Evolutionary conservation across 345 rosid genomes (phyloP), one percentile per base, ranked within the genome.

Genomic region (Lepidium didymum): DNA sequence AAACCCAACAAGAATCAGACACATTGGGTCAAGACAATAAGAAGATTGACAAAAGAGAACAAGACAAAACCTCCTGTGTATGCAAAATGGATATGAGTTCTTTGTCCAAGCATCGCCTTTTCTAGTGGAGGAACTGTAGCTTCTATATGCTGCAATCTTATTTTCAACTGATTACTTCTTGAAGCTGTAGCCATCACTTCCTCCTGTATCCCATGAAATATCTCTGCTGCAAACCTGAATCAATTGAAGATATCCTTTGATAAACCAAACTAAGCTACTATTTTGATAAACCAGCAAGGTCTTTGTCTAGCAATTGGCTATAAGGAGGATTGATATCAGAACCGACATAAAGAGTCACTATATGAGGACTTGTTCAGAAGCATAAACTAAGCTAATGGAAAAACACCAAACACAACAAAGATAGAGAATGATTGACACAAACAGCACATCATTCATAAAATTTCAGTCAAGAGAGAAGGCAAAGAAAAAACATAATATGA

Each of bases 141-240:
- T 83, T 94, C 99, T n/a, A 94, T 87, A 52, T 76, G 75, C 78
- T 82, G 83, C 56, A 87, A 78, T 52, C 96, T 89, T 34, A 82
- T 81, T 73, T 53, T 78, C 71, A 94, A 80, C 25, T 81, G 87
- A 72, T 81, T 91, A 74, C 96, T 94, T 83, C 96, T 86, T 61
- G 96, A 89, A 74, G 96, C 87, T 44, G 96, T 89, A 50, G 60
- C 80, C 77, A 77, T 82, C 52, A 83, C 89, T 76, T 85, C 90
- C 74, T 91, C 96, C 68, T 91, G 99, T 78, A 94, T 75, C 7
- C 93, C 99, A 71, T 89, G 99, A 64, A 94, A 94, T 66, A 94
- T 88, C 79, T 91, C 97, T 42, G 91, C 90, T 18, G 97, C 97
- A 86, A 85, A 91, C 67, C 99, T 94, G 75, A 68, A 71, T 56